Evolutionary conservation across 2,329 filamentous ascomycete species (phyloP).

Genomic region (Pseudogymnoascus verrucosus): DNA sequence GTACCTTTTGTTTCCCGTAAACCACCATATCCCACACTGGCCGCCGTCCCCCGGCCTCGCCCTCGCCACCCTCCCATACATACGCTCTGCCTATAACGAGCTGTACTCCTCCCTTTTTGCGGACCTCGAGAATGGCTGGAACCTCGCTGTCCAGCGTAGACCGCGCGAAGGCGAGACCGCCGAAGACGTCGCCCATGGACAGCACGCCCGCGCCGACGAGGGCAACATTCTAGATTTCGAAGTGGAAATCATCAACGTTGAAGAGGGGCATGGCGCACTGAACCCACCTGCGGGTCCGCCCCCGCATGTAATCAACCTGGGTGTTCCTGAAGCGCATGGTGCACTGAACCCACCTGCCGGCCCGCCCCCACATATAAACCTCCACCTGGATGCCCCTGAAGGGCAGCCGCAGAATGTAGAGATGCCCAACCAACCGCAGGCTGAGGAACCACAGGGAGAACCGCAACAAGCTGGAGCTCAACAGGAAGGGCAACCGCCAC

Average conservation of each 20-base stretch:
- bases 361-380: background rate
- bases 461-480: background rate
- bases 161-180: conserved; percentile 28
- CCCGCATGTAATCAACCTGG: background rate
- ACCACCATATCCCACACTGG: conserved; percentile 19
- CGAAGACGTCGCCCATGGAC: conserved; percentile 20
- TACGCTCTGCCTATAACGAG: conserved; percentile 54
- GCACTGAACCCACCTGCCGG: background rate
- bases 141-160: conserved; percentile 24
- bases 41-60: conserved; percentile 57
- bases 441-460: background rate
- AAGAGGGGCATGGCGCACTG: background rate
- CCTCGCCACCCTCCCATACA: conserved; percentile 57
- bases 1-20: conserved; percentile 20
- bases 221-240: conserved; percentile 25
- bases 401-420: background rate
- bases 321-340: background rate
- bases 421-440: background rate
- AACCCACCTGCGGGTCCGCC: background rate
- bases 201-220: conserved; percentile 19
- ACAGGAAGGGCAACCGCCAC: background rate
- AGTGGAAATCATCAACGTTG: conserved; percentile 32
- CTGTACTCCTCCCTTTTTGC: conserved; percentile 38
- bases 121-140: conserved; percentile 25
- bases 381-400: background rate